Evolutionary conservation across 2,329 filamentous ascomycete species (phyloP).

Genomic region (Penicillium freii): DNA sequence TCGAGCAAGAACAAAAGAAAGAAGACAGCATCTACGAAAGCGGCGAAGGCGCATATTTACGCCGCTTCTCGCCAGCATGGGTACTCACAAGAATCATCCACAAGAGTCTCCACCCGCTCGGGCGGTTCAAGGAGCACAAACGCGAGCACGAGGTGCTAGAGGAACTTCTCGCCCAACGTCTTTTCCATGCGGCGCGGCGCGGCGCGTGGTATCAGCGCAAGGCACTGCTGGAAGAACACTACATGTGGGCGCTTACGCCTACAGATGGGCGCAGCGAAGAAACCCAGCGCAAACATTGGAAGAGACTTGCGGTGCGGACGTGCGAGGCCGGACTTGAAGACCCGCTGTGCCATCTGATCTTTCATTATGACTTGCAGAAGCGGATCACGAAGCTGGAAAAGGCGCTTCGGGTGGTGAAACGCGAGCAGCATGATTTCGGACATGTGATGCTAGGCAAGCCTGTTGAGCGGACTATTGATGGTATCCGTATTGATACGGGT

Average conservation of each 20-base stretch:
- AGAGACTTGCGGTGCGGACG: slow-evolving; percentile 68
- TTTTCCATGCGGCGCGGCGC: slow-evolving; percentile 81
- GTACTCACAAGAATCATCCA: slow-evolving; percentile 91
- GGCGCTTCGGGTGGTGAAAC: slow-evolving; percentile 74
- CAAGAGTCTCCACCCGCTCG: slow-evolving; percentile 76
- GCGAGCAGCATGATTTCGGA: slow-evolving; percentile 88
- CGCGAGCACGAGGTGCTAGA: slow-evolving; percentile 71
- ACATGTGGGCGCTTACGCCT: slow-evolving; percentile 68
- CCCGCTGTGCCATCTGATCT: slow-evolving; percentile 82
- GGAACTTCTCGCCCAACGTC: slow-evolving; percentile 73
- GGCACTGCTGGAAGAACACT: slow-evolving; percentile 90
- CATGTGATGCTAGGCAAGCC: slow-evolving; percentile 78
- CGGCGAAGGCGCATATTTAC: slow-evolving; percentile 83
- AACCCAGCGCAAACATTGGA: slow-evolving; percentile 78
- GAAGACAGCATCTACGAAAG: slow-evolving; percentile 74
- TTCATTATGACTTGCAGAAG: slow-evolving; percentile 92
- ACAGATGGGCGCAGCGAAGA: slow-evolving; percentile 52
- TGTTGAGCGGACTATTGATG: slow-evolving; percentile 70
- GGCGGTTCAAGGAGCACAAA: slow-evolving; percentile 75
- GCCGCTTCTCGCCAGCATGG: slow-evolving; percentile 86
- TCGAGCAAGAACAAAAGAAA: slow-evolving; percentile 73
- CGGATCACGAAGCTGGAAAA: slow-evolving; percentile 89
- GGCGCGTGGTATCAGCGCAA: slow-evolving; percentile 96
- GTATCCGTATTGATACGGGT: slow-evolving; percentile 70
- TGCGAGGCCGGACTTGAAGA: slow-evolving; percentile 88